Percentiles rank a stretch among this genome's conserved stretches.
Evolutionary conservation across 140 eudicot genomes (phyloP).

Genomic region (Cichorium intybus): DNA sequence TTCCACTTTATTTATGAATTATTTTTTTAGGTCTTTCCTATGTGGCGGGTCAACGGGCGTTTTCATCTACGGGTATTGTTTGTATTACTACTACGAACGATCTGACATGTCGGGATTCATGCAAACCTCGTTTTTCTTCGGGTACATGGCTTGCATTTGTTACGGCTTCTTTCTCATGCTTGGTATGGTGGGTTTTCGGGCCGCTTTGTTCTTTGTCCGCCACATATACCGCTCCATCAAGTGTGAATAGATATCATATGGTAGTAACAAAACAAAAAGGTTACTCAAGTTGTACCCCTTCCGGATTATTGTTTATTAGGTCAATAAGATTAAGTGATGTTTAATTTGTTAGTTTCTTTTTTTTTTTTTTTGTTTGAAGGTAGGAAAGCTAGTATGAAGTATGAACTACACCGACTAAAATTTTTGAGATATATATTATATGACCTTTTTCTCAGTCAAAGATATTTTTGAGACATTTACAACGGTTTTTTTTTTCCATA

Average conservation of each 20-base stretch:
- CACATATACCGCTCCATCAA: slow-evolving; percentile 75
- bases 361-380: slow-evolving; percentile 16
- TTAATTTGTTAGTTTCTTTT: slow-evolving; percentile 19
- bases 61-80: slow-evolving; percentile 69
- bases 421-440: slow-evolving; percentile 36
- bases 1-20: not conserved
- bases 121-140: slow-evolving; percentile 77
- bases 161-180: slow-evolving; percentile 78
- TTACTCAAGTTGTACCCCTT: not conserved
- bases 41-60: slow-evolving; percentile 79
- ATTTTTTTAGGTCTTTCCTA: slow-evolving; percentile 56
- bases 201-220: slow-evolving; percentile 67
- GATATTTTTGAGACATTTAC: no score
- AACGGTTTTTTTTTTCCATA: no score
- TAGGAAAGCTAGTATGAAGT: slow-evolving; percentile 36
- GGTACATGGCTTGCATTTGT: slow-evolving; percentile 78
- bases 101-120: slow-evolving; percentile 77
- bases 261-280: slow-evolving; percentile 11
- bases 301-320: slow-evolving; percentile 35
- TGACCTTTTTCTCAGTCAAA: not conserved
- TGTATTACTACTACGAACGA: slow-evolving; percentile 61
- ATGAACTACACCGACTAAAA: slow-evolving; percentile 17
- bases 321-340: slow-evolving; percentile 27
- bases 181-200: slow-evolving; percentile 70
- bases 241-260: slow-evolving; percentile 55